Evolutionary conservation across 1,284 basidiomycete species (phyloP).

Genomic region (Volvariella surrecta): DNA sequence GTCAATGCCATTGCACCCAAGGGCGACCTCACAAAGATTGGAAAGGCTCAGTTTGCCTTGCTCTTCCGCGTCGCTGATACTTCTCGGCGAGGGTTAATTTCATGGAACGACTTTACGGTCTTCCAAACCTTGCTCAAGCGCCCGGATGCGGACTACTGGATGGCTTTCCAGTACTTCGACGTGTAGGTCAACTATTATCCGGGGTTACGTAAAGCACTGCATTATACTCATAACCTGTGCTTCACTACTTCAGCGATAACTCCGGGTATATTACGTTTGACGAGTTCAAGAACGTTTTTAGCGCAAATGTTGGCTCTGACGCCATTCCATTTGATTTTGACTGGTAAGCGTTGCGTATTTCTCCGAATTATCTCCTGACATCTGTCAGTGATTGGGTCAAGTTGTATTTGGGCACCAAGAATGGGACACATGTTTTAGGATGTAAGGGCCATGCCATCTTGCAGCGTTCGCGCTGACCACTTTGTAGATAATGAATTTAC

Average conservation of each 20-base stretch:
- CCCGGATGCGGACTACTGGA: conserved; percentile 92
- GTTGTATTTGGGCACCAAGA: conserved; percentile 86
- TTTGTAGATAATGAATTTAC: conserved; percentile 85
- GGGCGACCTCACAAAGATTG: conserved; percentile 78
- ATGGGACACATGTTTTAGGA: conserved; percentile 83
- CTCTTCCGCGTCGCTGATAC: conserved; percentile 89
- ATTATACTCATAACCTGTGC: conserved; percentile 10
- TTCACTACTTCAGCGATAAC: conserved; percentile 49
- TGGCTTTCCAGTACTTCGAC: conserved; percentile 95
- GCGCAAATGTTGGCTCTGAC: conserved; percentile 69
- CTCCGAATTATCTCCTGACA: conserved; percentile 3
- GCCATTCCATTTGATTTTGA: conserved; percentile 94
- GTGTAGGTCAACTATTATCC: conserved; percentile 52
- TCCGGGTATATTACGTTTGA: conserved; percentile 87
- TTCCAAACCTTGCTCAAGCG: conserved; percentile 88
- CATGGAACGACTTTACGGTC: conserved; percentile 91
- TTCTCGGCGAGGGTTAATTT: conserved; percentile 69
- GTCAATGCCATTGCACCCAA: conserved; percentile 88
- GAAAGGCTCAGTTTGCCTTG: conserved; percentile 77
- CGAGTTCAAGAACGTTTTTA: conserved; percentile 89
- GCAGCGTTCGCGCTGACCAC: conserved; percentile 1
- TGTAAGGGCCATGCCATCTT: conserved; percentile 44
- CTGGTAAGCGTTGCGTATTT: conserved; percentile 41
- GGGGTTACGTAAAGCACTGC: no score
- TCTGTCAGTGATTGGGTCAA: conserved; percentile 81